Base-by-base conservation (phyloP, 163 green algal genomes). In the Scenedesmus sp. region DNA sequence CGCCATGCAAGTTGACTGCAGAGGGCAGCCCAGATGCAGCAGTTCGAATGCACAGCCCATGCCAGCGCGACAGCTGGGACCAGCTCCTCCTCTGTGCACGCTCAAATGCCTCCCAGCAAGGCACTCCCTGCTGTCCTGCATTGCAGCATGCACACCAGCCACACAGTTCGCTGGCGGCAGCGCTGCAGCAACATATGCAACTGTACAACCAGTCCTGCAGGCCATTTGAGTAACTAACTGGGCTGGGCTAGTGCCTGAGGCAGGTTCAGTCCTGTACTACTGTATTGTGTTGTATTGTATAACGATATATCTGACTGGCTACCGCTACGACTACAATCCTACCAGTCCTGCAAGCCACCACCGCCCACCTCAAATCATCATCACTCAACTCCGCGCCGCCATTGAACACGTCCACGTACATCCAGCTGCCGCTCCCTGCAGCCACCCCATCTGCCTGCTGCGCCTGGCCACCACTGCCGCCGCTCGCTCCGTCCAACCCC, bases 351-450 rank as follows among this genome's bases (percentile, higher is more conserved):
- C 20, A 70, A n/a, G n/a, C 15, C 49, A 72, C 20, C 15, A 13
- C n/a, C 49, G 37, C 85, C 24, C 73, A 86, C 86, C 86, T 78
- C 5, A 85, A 6, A 12, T 43, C 86, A 16, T 40, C 26, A 7
- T 90, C 72, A 46, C 56, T 42, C 26, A 85, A 24, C 46, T 68
- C 13, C 43, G 15, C 5, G 72, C 86, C 86, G 40, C 73, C 86
- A 37, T 76, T 42, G 68, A 90, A 90, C 20, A 90, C 86, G 43
- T 90, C 86, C 33, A 90, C 33, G 30, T 78, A 90, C 42, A 83
- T 24, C 65, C 65, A 76, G 65, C 65, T 76, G 24, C 16, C 30
- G 6, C 65, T 72, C 16, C 18, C 76, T 10, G 1, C 42, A 40
- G 5, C n/a, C 10, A 15, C 15, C 16, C 15, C 43, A 37, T 46